Conservation (phyloP, 441 rosid species). For the Erodium moschatum region DNA sequence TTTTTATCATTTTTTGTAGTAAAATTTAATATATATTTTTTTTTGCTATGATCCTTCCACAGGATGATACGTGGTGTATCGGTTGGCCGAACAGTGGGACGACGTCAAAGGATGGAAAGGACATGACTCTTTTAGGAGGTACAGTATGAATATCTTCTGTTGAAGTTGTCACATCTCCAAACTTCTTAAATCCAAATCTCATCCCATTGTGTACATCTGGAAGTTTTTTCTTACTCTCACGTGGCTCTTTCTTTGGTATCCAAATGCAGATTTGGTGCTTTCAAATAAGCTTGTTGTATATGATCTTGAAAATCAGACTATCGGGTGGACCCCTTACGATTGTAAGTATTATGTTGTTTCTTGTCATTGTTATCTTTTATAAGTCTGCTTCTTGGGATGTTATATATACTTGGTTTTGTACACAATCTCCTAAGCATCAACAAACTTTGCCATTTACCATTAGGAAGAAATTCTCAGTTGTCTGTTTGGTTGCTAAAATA, state of each 20-base stretch:
- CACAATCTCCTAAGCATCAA: neutral
- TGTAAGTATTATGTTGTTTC: constrained; percentile 43
- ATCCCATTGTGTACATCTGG: neutral
- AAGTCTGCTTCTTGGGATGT: no score
- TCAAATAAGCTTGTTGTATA: constrained; percentile 64
- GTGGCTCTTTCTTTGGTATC: neutral
- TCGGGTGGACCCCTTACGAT: constrained; percentile 87
- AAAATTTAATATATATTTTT: no score
- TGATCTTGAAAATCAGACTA: constrained; percentile 59
- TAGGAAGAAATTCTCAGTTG: no score
- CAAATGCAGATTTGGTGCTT: constrained; percentile 63
- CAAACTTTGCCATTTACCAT: no score
- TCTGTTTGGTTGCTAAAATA: no score
- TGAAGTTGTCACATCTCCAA: neutral
- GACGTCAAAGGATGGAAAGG: constrained; percentile 52
- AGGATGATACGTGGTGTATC: constrained; percentile 74
- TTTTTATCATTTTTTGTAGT: neutral
- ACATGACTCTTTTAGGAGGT: constrained; percentile 87
- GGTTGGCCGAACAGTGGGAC: constrained; percentile 78
- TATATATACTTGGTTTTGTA: neutral
- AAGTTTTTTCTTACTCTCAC: neutral
- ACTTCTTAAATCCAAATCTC: neutral
- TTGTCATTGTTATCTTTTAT: neutral
- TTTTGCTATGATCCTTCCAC: constrained; percentile 18
- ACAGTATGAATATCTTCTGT: constrained; percentile 11